phyloP scores from a whole-genome alignment of 163 green algal genomes.

The Prototheca wickerhamii region DNA sequence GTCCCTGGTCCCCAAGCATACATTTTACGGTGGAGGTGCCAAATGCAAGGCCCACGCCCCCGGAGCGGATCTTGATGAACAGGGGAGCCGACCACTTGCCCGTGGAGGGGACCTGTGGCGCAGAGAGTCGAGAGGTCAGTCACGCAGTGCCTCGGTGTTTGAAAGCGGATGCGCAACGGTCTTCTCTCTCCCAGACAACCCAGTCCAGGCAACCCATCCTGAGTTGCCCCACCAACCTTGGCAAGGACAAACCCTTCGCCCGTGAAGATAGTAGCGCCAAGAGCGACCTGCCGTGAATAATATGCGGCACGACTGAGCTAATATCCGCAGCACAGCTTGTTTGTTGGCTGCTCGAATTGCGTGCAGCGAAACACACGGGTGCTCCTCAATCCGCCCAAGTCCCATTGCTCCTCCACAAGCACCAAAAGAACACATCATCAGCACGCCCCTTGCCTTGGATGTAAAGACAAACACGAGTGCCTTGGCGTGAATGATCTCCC shows the following conservation, averaged over 20 bases:
- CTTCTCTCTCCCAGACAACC: too few relatives aligned
- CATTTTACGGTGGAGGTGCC: constrained; percentile 1
- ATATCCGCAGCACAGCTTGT: too few relatives aligned
- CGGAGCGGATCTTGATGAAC: constrained; percentile 2
- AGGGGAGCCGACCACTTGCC: constrained; percentile 3
- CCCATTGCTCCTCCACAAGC: neutral
- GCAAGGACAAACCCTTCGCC: too few relatives aligned
- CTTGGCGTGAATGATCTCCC: neutral
- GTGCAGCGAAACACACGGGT: neutral
- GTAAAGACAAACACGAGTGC: neutral
- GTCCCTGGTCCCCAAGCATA: too few relatives aligned
- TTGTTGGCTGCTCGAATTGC: neutral
- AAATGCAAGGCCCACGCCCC: neutral
- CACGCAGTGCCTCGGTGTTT: neutral
- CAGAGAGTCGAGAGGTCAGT: neutral
- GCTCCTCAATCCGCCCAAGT: neutral
- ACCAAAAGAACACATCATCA: neutral
- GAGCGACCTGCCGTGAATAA: too few relatives aligned
- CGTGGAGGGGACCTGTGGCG: neutral
- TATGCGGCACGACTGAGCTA: too few relatives aligned
- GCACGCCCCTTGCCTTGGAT: too few relatives aligned
- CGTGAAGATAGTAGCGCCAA: too few relatives aligned
- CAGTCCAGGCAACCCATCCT: too few relatives aligned
- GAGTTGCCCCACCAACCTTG: too few relatives aligned
- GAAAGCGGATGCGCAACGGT: too few relatives aligned